These are phyloP conservation scores for Chlamydomonas sp. DNA, from an alignment of 139 green algal species.

Conservation along the genomic window DNA sequence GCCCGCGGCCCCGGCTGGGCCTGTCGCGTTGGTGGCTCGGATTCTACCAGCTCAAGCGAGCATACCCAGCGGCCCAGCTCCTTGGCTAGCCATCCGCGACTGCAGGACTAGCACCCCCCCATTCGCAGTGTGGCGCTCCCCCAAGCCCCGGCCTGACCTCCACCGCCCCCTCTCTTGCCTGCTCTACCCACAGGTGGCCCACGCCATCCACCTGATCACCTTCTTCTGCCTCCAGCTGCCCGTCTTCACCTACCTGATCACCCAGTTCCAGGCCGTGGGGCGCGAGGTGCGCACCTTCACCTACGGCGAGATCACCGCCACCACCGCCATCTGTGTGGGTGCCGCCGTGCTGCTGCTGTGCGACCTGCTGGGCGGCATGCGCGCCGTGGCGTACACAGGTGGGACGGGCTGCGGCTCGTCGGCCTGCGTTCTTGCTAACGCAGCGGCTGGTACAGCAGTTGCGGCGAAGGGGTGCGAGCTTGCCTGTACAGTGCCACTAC, in stretches of 20 bases:
- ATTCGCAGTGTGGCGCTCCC: background rate
- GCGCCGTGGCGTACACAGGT: constrained; percentile 52
- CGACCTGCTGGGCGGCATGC: constrained; percentile 59
- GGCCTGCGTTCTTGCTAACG: no score
- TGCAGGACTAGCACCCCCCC: no score
- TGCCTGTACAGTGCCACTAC: no score
- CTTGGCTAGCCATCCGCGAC: no score
- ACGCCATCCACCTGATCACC: constrained; percentile 40
- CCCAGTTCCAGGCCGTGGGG: constrained; percentile 57
- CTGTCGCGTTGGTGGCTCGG: no score
- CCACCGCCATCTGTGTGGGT: constrained; percentile 46
- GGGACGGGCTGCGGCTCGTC: background rate
- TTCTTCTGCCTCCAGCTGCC: constrained; percentile 63
- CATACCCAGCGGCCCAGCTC: no score
- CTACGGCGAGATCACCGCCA: constrained; percentile 31
- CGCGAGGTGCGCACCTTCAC: constrained; percentile 58
- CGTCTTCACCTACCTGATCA: constrained; percentile 67
- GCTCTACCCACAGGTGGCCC: constrained; percentile 35
- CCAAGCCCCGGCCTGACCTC: background rate
- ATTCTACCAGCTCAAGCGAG: no score
- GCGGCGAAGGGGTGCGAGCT: no score
- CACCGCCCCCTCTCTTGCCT: background rate
- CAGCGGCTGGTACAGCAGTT: no score
- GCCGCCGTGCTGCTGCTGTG: constrained; percentile 51
- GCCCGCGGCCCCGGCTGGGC: no score